Evolutionary conservation across 2,329 filamentous ascomycete genomes (phyloP), one percentile per base, ranked within the genome.

Genomic region (Diaporthe helianthi): DNA sequence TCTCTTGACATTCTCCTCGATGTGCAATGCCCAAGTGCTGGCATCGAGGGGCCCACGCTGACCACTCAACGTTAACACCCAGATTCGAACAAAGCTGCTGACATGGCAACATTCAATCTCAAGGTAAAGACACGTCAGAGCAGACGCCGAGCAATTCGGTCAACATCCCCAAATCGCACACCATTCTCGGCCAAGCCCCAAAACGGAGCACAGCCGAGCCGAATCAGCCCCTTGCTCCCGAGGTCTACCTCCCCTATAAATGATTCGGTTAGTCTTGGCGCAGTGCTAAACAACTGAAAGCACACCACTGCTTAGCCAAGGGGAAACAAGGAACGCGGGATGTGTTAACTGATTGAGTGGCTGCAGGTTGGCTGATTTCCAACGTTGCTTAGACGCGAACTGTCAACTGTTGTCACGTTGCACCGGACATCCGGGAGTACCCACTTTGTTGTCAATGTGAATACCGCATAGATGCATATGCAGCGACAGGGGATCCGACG

Each of bases 251-350:
- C 41, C 33, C 12, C 10, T 13, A 19, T 5, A 47, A 47, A 47
- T 61, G 58, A 61, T 63, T 49, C 58, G 41, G 26, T 24, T n/a
- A 36, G 8, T 44, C 58, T 49, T 63, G 58, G 58, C 58, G 58
- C 44, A 29, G 49, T 63, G 58, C 58, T 49, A 63, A 6, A 10
- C 58, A 6, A 10, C 58, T 36, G 26, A 36, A 63, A 49, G 58
- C 58, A 63, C 44, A 49, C 29, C 58, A 63, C 58, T 41, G 26
- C n/a, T n/a, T n/a, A 33, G 15, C 26, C 49, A 52, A 24, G 19
- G 47, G 41, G 10, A 13, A 61, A n/a, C n/a, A 8, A 55, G 12
- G 12, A 22, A 24, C 33, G 6, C 8, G n/a, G n/a, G n/a, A n/a
- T 38, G 13, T 15, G 36, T 15, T 38, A 41, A 13, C 54, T 58